Conservation (phyloP, 352 stramenopile genomes). For the Thraustochytrium striatum region DNA sequence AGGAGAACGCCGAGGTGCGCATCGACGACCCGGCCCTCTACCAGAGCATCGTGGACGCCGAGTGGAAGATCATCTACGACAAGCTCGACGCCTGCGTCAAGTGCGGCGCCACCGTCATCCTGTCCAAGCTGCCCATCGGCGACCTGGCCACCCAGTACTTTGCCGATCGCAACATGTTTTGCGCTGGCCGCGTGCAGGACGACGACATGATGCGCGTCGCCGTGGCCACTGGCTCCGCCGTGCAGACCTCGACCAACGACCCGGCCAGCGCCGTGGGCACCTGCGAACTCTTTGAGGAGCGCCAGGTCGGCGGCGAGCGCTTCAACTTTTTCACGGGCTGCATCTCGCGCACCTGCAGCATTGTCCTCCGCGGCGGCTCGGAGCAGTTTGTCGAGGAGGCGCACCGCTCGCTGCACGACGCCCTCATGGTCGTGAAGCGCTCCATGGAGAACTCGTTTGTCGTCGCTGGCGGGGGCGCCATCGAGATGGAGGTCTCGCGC, state of each 20-base stretch:
- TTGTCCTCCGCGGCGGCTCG: slow-evolving; percentile 91
- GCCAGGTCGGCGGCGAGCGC: slow-evolving; percentile 90
- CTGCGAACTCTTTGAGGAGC: slow-evolving; percentile 94
- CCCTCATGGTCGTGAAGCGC: slow-evolving; percentile 97
- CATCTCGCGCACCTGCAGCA: slow-evolving; percentile 85
- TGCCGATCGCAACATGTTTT: slow-evolving; percentile 94
- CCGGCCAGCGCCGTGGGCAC: slow-evolving; percentile 80
- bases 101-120: slow-evolving; percentile 92
- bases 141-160: slow-evolving; percentile 99
- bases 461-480: slow-evolving; percentile 81
- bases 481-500: slow-evolving; percentile 68
- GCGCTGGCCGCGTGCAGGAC: slow-evolving; percentile 89
- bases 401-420: slow-evolving; percentile 95
- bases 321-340: slow-evolving; percentile 99
- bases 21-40: slow-evolving; percentile 96
- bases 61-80: slow-evolving; percentile 99
- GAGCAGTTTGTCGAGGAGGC: slow-evolving; percentile 98
- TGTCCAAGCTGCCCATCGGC: slow-evolving; percentile 90
- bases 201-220: slow-evolving; percentile 94
- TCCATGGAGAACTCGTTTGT: slow-evolving; percentile 70
- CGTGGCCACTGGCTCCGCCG: slow-evolving; percentile 85
- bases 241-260: slow-evolving; percentile 88
- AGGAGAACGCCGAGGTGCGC: slow-evolving; percentile 94
- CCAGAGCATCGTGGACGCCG: slow-evolving; percentile 97
- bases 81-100: slow-evolving; percentile 83